phyloP scores from a whole-genome alignment of 2,329 filamentous ascomycete species.

The Pseudogymnoascus sp. region DNA sequence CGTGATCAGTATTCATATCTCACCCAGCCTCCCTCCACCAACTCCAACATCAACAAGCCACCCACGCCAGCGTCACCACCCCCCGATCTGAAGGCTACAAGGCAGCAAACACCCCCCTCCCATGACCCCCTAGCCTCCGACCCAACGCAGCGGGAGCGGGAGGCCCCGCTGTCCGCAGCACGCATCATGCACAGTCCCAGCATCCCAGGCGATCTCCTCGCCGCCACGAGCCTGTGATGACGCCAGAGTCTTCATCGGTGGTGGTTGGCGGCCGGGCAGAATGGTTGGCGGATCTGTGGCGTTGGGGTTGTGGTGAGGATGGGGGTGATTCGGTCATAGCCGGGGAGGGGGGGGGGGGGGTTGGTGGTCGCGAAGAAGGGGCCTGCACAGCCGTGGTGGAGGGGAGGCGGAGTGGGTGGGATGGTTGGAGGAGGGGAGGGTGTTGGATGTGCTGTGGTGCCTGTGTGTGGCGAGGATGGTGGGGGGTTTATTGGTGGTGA shows the following conservation, averaged over 20 bases:
- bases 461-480: background rate
- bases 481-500: background rate
- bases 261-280: background rate
- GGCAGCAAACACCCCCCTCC: background rate
- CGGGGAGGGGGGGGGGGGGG: background rate
- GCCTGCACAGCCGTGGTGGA: background rate
- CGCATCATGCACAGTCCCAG: background rate
- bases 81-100: background rate
- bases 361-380: background rate
- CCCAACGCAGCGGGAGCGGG: background rate
- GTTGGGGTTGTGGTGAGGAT: background rate
- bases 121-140: background rate
- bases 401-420: background rate
- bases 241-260: background rate
- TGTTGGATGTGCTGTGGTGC: background rate
- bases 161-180: background rate
- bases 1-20: background rate
- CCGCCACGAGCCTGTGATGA: background rate
- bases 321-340: background rate
- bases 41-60: background rate
- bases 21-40: background rate
- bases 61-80: background rate
- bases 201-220: background rate
- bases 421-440: background rate
- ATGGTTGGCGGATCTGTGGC: background rate